Evolutionary conservation across 1,139 yeast species (phyloP).

Genomic region (Taiozyma sp.): DNA sequence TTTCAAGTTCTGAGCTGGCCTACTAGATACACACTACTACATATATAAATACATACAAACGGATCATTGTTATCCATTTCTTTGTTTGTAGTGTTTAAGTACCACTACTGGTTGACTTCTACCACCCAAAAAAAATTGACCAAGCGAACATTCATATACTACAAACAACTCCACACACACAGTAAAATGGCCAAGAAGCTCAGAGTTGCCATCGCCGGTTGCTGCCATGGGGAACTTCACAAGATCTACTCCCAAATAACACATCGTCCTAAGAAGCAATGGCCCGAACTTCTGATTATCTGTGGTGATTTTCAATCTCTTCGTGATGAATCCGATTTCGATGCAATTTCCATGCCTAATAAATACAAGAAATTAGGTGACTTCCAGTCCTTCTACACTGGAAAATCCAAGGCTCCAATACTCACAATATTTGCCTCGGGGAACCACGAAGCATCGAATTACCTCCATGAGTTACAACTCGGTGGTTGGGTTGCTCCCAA

Average conservation of each 20-base stretch:
- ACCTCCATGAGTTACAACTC: conserved; percentile 63
- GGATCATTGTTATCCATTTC: neutral
- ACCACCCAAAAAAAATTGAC: neutral
- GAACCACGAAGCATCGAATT: conserved; percentile 87
- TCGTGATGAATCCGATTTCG: conserved; percentile 57
- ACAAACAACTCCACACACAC: neutral
- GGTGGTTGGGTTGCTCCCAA: conserved; percentile 97
- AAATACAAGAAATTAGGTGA: conserved; percentile 66
- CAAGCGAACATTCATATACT: neutral
- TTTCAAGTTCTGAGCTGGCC: conserved; percentile 62
- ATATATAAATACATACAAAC: neutral
- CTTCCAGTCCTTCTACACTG: conserved; percentile 68
- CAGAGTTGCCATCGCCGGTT: conserved; percentile 77
- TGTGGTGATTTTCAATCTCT: conserved; percentile 81
- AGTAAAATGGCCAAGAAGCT: conserved; percentile 7
- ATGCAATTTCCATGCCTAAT: conserved; percentile 51
- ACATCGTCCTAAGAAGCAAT: conserved; percentile 14
- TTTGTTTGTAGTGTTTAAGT: neutral
- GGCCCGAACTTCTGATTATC: conserved; percentile 65
- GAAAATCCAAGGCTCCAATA: conserved; percentile 61
- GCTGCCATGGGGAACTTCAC: conserved; percentile 85
- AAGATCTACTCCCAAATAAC: conserved; percentile 45
- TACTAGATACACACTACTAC: neutral
- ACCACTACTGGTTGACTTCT: neutral
- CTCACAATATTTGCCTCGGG: conserved; percentile 89